phyloP scores from a whole-genome alignment of 305 asterid species.

The Fraxinus latifolia region DNA sequence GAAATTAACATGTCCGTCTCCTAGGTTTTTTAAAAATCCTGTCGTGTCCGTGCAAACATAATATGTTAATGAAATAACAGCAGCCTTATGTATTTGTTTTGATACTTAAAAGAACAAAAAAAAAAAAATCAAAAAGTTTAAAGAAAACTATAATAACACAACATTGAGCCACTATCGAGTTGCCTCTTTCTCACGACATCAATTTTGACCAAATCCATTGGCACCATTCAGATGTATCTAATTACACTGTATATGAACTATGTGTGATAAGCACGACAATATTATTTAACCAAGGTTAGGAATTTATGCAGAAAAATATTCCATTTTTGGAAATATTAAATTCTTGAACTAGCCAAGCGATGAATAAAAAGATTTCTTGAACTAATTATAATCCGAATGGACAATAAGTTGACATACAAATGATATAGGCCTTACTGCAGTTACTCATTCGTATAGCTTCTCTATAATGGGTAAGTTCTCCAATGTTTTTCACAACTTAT shows the following conservation, averaged over 20 bases:
- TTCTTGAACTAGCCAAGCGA: neutral
- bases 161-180: neutral
- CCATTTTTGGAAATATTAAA: neutral
- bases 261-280: neutral
- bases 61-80: neutral
- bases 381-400: neutral
- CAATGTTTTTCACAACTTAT: neutral
- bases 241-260: neutral
- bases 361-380: neutral
- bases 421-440: neutral
- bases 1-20: neutral
- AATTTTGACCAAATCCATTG: neutral
- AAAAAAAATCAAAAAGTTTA: neutral
- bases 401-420: neutral
- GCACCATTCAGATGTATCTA: neutral
- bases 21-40: neutral
- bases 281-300: neutral
- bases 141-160: neutral
- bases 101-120: neutral
- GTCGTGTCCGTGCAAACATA: neutral
- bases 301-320: neutral
- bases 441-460: neutral
- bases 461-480: neutral
- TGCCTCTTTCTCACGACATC: neutral
- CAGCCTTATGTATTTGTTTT: neutral